A percentile compares a stretch with the other conserved stretches of the same genome.
Conservation (phyloP, 805 yeast species). For the Sugiyamaella valdiviana region DNA sequence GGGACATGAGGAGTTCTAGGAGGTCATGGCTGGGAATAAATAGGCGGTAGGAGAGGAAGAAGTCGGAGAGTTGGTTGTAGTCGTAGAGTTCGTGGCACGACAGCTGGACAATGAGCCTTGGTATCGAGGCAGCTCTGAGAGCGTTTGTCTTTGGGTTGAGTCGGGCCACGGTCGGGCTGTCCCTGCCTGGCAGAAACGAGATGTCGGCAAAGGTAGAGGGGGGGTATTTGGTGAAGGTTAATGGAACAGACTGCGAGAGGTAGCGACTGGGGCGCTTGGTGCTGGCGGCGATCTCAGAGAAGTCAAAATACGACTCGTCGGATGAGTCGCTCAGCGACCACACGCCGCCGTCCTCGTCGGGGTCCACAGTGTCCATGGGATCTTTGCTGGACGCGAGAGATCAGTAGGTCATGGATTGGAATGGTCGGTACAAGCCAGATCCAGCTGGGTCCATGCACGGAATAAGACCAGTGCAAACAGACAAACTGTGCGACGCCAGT, state of each 20-base stretch:
- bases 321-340: too few relatives aligned
- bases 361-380: too few relatives aligned
- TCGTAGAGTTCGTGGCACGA: constrained; percentile 72
- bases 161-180: constrained; percentile 4
- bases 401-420: too few relatives aligned
- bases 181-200: constrained; percentile 15
- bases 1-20: constrained; percentile 52
- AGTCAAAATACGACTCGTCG: not conserved
- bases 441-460: too few relatives aligned
- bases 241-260: not conserved
- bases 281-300: not conserved
- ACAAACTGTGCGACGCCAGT: too few relatives aligned
- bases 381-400: too few relatives aligned
- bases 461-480: too few relatives aligned
- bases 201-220: constrained; percentile 14
- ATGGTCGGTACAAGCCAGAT: too few relatives aligned
- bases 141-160: constrained; percentile 2
- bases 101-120: constrained; percentile 31
- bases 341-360: too few relatives aligned
- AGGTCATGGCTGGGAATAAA: constrained; percentile 56
- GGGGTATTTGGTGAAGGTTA: constrained; percentile 10
- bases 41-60: constrained; percentile 74
- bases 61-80: constrained; percentile 74
- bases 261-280: not conserved
- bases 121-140: constrained; percentile 21